phyloP scores from a whole-genome alignment of 129 eudicot species.

The Gnaphalium uliginosum region DNA sequence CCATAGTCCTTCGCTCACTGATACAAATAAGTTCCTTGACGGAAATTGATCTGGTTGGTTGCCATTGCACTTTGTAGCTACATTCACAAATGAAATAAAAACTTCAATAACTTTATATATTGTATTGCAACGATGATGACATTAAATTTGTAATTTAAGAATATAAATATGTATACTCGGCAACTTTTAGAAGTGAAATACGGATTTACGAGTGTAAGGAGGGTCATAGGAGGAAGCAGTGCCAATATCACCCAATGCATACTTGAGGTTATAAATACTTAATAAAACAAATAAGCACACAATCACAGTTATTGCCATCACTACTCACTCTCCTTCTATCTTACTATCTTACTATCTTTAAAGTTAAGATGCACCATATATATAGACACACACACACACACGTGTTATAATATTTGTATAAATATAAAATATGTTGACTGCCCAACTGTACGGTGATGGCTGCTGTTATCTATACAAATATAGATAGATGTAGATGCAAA shows the following conservation, averaged over 20 bases:
- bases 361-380: slow-evolving; percentile 15
- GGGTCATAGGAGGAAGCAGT: slow-evolving; percentile 56
- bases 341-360: background rate
- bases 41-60: slow-evolving; percentile 62
- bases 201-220: slow-evolving; percentile 58
- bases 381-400: background rate
- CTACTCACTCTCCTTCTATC: background rate
- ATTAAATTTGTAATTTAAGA: too few relatives aligned
- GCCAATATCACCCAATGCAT: slow-evolving; percentile 48
- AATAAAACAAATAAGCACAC: slow-evolving; percentile 9
- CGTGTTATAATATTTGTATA: background rate
- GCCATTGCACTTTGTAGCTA: slow-evolving; percentile 66
- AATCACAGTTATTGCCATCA: slow-evolving; percentile 12
- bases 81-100: background rate
- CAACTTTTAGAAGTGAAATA: too few relatives aligned
- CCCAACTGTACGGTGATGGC: background rate
- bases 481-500: background rate
- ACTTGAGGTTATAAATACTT: slow-evolving; percentile 22
- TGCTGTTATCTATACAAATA: background rate
- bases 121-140: too few relatives aligned
- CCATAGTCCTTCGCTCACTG: slow-evolving; percentile 67
- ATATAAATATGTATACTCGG: too few relatives aligned
- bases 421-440: background rate
- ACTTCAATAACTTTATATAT: background rate
- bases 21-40: slow-evolving; percentile 50